These are phyloP conservation scores for Chlamydomonas sp. DNA, from an alignment of 139 green algal species.

Conservation along the genomic window DNA sequence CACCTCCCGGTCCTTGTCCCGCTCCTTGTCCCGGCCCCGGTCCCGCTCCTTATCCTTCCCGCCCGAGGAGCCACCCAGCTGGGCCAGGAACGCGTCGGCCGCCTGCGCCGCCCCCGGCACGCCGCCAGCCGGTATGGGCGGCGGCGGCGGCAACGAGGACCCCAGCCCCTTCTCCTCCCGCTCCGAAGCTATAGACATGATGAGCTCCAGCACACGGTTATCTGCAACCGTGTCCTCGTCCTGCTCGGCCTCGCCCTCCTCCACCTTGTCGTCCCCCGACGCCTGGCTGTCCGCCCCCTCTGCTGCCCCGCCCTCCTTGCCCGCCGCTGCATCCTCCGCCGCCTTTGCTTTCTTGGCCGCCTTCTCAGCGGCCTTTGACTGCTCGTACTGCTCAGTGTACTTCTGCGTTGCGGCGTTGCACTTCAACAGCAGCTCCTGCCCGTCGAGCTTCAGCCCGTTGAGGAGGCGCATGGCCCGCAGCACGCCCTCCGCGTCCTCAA, in stretches of 20 bases:
- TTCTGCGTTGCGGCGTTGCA: constrained; percentile 79
- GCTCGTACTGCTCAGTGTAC: constrained; percentile 51
- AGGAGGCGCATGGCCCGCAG: constrained; percentile 76
- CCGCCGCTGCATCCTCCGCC: constrained; percentile 37
- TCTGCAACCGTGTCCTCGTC: constrained; percentile 47
- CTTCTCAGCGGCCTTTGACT: constrained; percentile 45
- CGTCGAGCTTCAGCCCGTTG: constrained; percentile 79
- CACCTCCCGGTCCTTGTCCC: constrained; percentile 2
- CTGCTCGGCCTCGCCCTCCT: constrained; percentile 37
- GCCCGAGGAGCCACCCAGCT: not conserved
- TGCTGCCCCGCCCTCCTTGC: constrained; percentile 25
- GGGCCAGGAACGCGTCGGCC: constrained; percentile 58
- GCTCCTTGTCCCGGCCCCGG: constrained; percentile 8
- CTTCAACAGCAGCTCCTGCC: constrained; percentile 88
- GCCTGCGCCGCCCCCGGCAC: constrained; percentile 1
- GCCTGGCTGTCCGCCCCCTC: not conserved
- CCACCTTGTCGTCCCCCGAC: constrained; percentile 40
- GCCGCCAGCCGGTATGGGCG: constrained; percentile 11
- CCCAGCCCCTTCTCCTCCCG: constrained; percentile 9
- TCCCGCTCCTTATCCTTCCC: not conserved
- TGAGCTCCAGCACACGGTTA: constrained; percentile 57
- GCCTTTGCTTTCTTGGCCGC: constrained; percentile 49
- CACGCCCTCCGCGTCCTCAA: constrained; percentile 78
- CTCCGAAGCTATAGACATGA: constrained; percentile 33
- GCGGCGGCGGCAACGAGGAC: constrained; percentile 26